phyloP scores from a whole-genome alignment of 78 protist species.

The Emiliania huxleyi region DNA sequence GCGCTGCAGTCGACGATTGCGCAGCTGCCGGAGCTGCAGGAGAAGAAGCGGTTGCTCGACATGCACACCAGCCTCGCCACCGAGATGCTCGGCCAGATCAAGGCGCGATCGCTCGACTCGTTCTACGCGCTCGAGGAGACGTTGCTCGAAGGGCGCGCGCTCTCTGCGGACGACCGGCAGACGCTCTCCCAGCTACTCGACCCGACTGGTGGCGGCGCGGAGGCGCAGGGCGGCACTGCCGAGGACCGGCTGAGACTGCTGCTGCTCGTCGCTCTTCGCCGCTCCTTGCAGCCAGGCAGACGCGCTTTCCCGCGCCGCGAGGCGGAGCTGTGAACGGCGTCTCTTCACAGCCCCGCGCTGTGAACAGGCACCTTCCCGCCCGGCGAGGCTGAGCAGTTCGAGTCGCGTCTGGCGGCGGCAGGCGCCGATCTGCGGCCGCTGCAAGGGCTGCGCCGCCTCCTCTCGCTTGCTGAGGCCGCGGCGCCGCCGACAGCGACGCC shows the following conservation, averaged over 20 bases:
- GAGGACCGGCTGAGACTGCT: conserved; percentile 77
- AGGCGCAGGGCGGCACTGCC: conserved; percentile 40
- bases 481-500: neutral
- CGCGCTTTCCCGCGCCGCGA: conserved; percentile 22
- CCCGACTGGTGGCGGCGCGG: conserved; percentile 14
- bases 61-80: conserved; percentile 74
- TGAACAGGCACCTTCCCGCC: conserved; percentile 14
- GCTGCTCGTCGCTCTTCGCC: conserved; percentile 58
- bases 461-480: neutral
- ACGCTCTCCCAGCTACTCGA: conserved; percentile 51
- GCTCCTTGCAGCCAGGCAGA: too few relatives aligned
- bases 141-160: neutral
- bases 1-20: neutral
- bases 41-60: conserved; percentile 70
- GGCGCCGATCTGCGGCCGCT: neutral
- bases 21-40: conserved; percentile 52
- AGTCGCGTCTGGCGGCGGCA: conserved; percentile 17
- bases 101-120: conserved; percentile 61
- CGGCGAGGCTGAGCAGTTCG: conserved; percentile 41
- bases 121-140: conserved; percentile 36
- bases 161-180: neutral
- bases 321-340: conserved; percentile 36
- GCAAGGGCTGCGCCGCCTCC: neutral
- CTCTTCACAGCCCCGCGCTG: too few relatives aligned
- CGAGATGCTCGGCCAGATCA: conserved; percentile 62